Base-by-base conservation (phyloP, 345 rosid genomes). In the Lumnitzera racemosa region DNA sequence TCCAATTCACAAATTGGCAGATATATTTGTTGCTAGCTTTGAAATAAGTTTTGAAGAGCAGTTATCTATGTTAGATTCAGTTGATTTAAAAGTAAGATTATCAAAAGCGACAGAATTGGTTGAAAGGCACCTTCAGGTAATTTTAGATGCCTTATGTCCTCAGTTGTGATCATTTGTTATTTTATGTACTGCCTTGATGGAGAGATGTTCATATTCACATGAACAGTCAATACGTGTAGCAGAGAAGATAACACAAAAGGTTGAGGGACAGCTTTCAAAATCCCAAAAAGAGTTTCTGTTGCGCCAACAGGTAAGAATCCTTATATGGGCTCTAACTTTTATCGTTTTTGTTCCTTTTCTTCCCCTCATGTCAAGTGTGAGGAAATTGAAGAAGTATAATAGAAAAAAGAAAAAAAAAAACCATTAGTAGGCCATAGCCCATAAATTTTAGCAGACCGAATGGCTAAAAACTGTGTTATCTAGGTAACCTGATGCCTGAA, bases 1-100 rank as follows among this genome's bases (percentile, higher is more conserved):
- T 74, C 96, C 99, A 24, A 77, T 94, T 70, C 96, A 94, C 78
- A 94, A 90, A 66, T 79, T 94, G 78, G 99, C 99, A 31, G 99
- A 94, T 76, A 94, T 94, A 72, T 94, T 94, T 88, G 99, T 90
- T 71, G 99, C 96, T 64, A 94, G 99, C 71, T 94, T 94, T 67
- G 99, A 94, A 83, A 88, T 94, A 78, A 88, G 97, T 78, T 88
- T 94, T 58, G 97, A 94, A 66, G 99, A 94, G 83, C 97, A 94
- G 74, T 71, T 94, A 63, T 80, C 83, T 58, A 94, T 94, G 97
- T 58, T 94, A 74, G 99, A 94, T 79, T 86, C 97, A 56, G 88
- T 88, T 74, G 99, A 94, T 76, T 82, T 83, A 46, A 94, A 94
- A 86, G 81, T 81, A 51, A 80, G 99, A 78, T 78, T 94, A 65